A percentile compares a stretch with the other conserved stretches of the same genome.
Evolutionary conservation across 202 grass and related monocot genomes (phyloP).

Genomic region (Hordeum pubiflorum): DNA sequence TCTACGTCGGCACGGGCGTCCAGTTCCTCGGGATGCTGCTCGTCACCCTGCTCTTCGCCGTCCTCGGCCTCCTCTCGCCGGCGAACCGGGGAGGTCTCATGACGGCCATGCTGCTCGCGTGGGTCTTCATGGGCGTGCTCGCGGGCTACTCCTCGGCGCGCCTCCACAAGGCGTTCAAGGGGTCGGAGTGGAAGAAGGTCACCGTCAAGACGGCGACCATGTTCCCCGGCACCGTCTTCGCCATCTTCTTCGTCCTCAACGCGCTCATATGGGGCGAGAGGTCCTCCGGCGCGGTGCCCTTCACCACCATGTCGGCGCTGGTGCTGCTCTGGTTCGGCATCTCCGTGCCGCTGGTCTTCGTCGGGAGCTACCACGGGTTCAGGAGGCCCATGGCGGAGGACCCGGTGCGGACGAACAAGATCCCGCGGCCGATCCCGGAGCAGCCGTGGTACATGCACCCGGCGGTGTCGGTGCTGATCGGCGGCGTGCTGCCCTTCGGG

Average conservation of each 20-base stretch:
- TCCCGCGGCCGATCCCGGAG: constrained; percentile 65
- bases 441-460: constrained; percentile 96
- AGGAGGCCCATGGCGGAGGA: constrained; percentile 56
- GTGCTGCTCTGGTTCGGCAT: constrained; percentile 88
- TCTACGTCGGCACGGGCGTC: constrained; percentile 68
- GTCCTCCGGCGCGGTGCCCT: constrained; percentile 70
- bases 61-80: constrained; percentile 74
- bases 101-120: constrained; percentile 77
- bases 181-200: constrained; percentile 68
- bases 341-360: constrained; percentile 65
- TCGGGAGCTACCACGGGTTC: constrained; percentile 79
- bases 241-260: constrained; percentile 78
- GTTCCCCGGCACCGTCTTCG: constrained; percentile 54
- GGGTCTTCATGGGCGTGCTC: constrained; percentile 84
- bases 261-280: constrained; percentile 83
- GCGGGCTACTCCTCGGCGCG: constrained; percentile 67
- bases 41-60: constrained; percentile 71
- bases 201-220: constrained; percentile 62
- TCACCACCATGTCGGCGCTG: constrained; percentile 88
- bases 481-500: constrained; percentile 83
- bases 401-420: constrained; percentile 83
- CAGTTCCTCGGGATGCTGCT: constrained; percentile 88
- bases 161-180: constrained; percentile 72
- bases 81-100: constrained; percentile 72
- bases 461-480: constrained; percentile 56